These are phyloP conservation scores for Adansonia madagascariensis DNA, from an alignment of 441 rosid species.

Conservation along the genomic window DNA sequence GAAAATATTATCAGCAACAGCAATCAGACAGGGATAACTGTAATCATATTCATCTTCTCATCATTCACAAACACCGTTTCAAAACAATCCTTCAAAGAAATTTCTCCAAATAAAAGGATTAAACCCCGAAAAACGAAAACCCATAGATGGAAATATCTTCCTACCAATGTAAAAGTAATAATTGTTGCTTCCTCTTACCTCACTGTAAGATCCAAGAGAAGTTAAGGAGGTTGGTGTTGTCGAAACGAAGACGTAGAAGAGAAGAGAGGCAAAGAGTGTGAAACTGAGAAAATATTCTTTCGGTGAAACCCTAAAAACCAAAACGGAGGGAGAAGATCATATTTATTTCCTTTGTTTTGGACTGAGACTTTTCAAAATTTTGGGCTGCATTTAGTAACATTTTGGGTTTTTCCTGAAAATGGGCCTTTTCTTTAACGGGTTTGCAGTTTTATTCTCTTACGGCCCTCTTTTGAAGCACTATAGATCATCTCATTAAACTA, in stretches of 20 bases:
- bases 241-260: neutral
- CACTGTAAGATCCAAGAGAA: neutral
- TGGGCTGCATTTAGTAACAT: neutral
- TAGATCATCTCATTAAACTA: neutral
- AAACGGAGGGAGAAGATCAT: neutral
- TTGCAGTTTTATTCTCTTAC: neutral
- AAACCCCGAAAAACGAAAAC: neutral
- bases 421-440: neutral
- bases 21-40: conserved; percentile 28
- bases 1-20: conserved; percentile 7
- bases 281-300: neutral
- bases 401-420: neutral
- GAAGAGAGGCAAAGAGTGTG: neutral
- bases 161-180: neutral
- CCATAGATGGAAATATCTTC: neutral
- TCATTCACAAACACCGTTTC: conserved; percentile 7
- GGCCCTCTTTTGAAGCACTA: neutral
- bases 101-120: neutral
- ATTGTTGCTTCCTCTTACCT: neutral
- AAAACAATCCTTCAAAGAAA: neutral
- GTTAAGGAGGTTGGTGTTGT: neutral
- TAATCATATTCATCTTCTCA: conserved; percentile 12
- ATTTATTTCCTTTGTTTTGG: neutral
- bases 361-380: neutral
- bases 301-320: neutral